A percentile compares a stretch with the other conserved stretches of the same genome.
These are phyloP conservation scores for Ceratobasidium sp. DNA, from an alignment of 1,284 basidiomycete genomes.

Conservation along the genomic window DNA sequence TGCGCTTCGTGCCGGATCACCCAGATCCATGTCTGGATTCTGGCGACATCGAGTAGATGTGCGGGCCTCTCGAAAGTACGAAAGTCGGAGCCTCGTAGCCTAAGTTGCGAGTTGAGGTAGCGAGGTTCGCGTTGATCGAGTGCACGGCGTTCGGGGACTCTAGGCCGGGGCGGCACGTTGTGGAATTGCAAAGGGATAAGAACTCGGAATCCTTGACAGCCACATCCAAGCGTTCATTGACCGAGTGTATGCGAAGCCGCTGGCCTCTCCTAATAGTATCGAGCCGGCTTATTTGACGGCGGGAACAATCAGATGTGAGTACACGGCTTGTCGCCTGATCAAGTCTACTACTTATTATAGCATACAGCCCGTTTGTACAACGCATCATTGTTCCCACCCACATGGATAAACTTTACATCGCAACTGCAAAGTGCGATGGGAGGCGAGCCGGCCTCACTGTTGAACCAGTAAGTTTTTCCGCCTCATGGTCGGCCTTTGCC, in stretches of 20 bases:
- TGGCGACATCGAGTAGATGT: too few relatives aligned
- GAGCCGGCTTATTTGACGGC: slow-evolving; percentile 5
- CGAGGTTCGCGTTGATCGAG: slow-evolving; percentile 45
- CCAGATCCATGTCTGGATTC: too few relatives aligned
- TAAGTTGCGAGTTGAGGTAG: slow-evolving; percentile 43
- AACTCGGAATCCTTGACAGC: slow-evolving; percentile 44
- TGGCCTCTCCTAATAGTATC: slow-evolving; percentile 3
- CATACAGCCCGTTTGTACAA: slow-evolving; percentile 46
- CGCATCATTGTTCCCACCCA: slow-evolving; percentile 48
- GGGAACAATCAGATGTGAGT: slow-evolving; percentile 7
- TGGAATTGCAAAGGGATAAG: slow-evolving; percentile 45
- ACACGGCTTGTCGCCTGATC: neutral
- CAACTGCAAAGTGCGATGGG: neutral
- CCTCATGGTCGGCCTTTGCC: neutral
- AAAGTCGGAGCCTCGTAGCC: too few relatives aligned
- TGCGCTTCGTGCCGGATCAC: too few relatives aligned
- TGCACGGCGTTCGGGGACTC: neutral
- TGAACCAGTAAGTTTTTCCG: neutral
- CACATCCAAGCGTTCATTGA: slow-evolving; percentile 50
- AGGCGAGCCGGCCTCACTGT: neutral
- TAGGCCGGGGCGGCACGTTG: slow-evolving; percentile 50
- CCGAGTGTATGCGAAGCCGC: slow-evolving; percentile 1
- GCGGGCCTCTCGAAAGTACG: too few relatives aligned
- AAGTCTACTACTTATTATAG: neutral
- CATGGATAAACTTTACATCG: slow-evolving; percentile 42